Conservation (phyloP, 2,329 filamentous ascomycete species). For the Fusarium xyrophilum region DNA sequence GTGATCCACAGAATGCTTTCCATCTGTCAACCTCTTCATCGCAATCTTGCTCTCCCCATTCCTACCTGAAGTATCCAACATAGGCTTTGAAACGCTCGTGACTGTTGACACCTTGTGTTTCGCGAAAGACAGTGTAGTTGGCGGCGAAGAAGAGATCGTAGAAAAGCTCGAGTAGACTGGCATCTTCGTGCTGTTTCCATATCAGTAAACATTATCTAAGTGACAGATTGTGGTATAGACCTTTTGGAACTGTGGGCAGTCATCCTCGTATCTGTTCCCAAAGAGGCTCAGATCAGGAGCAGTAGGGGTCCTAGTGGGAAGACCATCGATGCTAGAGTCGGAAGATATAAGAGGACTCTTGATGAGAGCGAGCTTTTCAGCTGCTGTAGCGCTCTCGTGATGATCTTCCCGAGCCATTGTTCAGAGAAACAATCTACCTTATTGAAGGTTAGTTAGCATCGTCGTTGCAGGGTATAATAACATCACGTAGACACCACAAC, state of each 20-base stretch:
- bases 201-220: neutral
- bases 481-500: too few species aligned
- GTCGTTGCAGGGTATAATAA: neutral
- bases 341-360: slow-evolving; percentile 42
- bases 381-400: slow-evolving; percentile 1
- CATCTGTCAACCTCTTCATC: neutral
- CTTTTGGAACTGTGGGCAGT: slow-evolving; percentile 39
- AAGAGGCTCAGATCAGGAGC: slow-evolving; percentile 35
- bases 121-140: slow-evolving; percentile 67
- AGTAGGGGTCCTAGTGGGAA: neutral
- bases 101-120: slow-evolving; percentile 45
- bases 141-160: slow-evolving; percentile 57
- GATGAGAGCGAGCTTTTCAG: slow-evolving; percentile 44
- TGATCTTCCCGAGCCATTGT: slow-evolving; percentile 29
- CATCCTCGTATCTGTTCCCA: slow-evolving; percentile 36
- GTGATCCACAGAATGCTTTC: slow-evolving; percentile 69
- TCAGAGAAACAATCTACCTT: neutral
- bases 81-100: slow-evolving; percentile 45
- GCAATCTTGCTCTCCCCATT: too few species aligned
- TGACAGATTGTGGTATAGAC: neutral
- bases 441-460: neutral
- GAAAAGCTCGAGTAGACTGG: slow-evolving; percentile 49
- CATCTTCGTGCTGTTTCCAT: slow-evolving; percentile 45
- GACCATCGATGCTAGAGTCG: slow-evolving; percentile 19
- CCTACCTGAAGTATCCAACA: slow-evolving; percentile 48